Evolutionary conservation across 1,284 basidiomycete genomes (phyloP), one percentile per base, ranked within the genome.

Genomic region (Salmacisia buchloeana): DNA sequence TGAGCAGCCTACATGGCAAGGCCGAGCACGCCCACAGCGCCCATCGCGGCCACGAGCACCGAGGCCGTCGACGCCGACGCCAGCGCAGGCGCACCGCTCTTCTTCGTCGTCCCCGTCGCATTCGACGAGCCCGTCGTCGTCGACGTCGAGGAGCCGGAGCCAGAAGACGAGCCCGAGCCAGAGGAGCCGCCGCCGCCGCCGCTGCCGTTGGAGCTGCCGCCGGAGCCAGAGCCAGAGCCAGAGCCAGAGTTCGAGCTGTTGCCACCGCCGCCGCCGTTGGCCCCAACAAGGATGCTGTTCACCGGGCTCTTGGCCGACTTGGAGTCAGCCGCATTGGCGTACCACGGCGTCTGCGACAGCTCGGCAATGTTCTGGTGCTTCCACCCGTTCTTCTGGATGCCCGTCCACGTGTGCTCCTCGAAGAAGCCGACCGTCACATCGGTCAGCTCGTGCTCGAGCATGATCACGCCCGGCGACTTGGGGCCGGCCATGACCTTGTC

Each of bases 401-500:
- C 66, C 3, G 87, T 86, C 78, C 85, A 92, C 29, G 49, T 54
- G 15, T 86, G 80, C 59, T 83, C 81, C 13, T 89, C 87, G 82
- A 92, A 94, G 7, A 85, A 85, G 54, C 83, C 76, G 39, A 91
- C 86, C 23, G 88, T 83, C 63, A 82, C 74, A 57, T 85, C 81
- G 23, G 83, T 85, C 18, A 88, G 81, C 80, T 93, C 92, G 80
- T 94, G 92, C 80, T 93, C 89, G 66, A 94, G 84, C 65, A 91
- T 84, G 70, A 92, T 84, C 21, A 92, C 84, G 36, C 91, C 91
- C 9, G 88, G 87, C 12, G 78, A 80, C 65, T 72, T 60, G 21
- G 66, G 45, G 41, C 70, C 68, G 33, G 63, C 21, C 35, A 75
- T 59, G 13, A 64, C 62, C 7, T 62, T 33, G 2, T 62, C 4